Evolutionary conservation across 805 yeast genomes (phyloP).

Genomic region (Ogataea nakhonphanomensis): DNA sequence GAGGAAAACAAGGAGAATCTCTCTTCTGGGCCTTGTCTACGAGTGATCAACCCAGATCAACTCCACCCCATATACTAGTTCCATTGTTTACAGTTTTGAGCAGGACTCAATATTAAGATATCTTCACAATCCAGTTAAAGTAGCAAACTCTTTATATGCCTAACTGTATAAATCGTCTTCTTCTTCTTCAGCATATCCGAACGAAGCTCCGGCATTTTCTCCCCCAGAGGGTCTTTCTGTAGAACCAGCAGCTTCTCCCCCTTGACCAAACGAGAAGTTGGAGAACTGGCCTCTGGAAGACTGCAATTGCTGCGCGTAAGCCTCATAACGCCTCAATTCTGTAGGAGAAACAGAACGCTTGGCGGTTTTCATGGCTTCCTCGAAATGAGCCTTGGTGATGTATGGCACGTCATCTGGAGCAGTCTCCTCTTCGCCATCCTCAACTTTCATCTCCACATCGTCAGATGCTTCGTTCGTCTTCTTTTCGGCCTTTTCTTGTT

Average conservation of each 20-base stretch:
- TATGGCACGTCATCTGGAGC: conserved; percentile 94
- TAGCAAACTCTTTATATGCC: conserved; percentile 4
- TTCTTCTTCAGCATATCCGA: conserved; percentile 48
- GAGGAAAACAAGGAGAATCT: conserved; percentile 14
- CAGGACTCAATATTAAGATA: conserved; percentile 9
- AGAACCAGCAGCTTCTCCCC: conserved; percentile 31
- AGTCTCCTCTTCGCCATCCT: conserved; percentile 50
- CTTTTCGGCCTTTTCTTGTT: conserved; percentile 52
- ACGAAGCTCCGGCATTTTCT: conserved; percentile 39
- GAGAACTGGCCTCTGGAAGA: conserved; percentile 94
- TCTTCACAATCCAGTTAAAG: conserved; percentile 8
- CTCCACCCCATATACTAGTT: background rate
- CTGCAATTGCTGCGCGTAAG: conserved; percentile 94
- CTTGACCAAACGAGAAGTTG: conserved; percentile 78
- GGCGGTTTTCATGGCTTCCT: conserved; percentile 99
- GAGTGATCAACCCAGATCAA: conserved; percentile 12
- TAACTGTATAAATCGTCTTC: conserved; percentile 44
- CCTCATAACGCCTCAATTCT: conserved; percentile 97
- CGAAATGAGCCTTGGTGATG: conserved; percentile 90
- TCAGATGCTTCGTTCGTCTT: conserved; percentile 37
- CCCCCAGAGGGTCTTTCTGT: conserved; percentile 32
- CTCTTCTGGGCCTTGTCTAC: conserved; percentile 8
- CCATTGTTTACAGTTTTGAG: conserved; percentile 8
- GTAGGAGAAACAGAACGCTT: conserved; percentile 96
- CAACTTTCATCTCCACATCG: conserved; percentile 37